A percentile compares a stretch with the other conserved stretches of the same genome.
These are phyloP conservation scores for Lobosporangium transversale DNA, from an alignment of 192 early-diverging fungal genomes.

Conservation along the genomic window DNA sequence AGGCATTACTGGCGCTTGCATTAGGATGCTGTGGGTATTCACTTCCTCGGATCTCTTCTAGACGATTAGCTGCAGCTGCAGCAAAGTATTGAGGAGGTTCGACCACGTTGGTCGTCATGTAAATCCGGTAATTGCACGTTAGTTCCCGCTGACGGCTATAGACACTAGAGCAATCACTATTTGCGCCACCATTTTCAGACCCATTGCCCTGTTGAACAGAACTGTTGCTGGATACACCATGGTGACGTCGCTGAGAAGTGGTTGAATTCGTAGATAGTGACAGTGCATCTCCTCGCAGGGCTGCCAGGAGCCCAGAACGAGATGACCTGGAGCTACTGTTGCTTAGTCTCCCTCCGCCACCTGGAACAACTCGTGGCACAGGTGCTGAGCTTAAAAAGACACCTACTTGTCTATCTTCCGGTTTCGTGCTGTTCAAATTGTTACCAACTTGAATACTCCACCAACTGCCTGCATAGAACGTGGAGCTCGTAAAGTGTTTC, in stretches of 20 bases:
- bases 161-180: constrained; percentile 28
- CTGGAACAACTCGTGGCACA: constrained; percentile 18
- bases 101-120: constrained; percentile 46
- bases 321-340: constrained; percentile 4
- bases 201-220: not conserved
- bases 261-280: constrained; percentile 1
- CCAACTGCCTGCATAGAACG: constrained; percentile 51
- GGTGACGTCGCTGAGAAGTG: not conserved
- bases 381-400: constrained; percentile 39
- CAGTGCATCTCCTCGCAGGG: constrained; percentile 12
- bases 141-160: constrained; percentile 33
- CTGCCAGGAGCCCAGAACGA: constrained; percentile 4
- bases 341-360: constrained; percentile 1
- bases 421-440: constrained; percentile 33
- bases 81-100: constrained; percentile 47
- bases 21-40: constrained; percentile 14
- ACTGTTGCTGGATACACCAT: not conserved
- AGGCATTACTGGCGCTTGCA: constrained; percentile 1
- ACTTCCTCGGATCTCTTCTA: constrained; percentile 38
- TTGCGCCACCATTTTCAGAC: not conserved
- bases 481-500: constrained; percentile 46
- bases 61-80: constrained; percentile 13
- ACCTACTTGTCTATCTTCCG: constrained; percentile 27
- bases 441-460: constrained; percentile 52
- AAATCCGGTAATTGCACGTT: constrained; percentile 32